Evolutionary conservation across 2,329 filamentous ascomycete genomes (phyloP).

Genomic region (Pseudogymnoascus sp.): DNA sequence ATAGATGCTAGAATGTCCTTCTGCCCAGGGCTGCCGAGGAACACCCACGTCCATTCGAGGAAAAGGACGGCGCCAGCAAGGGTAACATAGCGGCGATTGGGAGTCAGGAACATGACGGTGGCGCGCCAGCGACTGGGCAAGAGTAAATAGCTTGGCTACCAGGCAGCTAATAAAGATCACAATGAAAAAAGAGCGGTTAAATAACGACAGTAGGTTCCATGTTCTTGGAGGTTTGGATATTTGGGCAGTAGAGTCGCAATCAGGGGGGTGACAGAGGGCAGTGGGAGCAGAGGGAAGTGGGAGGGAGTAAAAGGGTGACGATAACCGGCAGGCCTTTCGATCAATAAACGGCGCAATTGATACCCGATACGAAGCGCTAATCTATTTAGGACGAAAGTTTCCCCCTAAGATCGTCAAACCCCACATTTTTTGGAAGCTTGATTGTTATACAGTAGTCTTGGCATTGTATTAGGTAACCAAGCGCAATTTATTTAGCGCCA

Average conservation of each 20-base stretch:
- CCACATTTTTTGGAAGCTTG: not conserved
- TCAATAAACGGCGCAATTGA: not conserved
- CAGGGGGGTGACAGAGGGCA: not conserved
- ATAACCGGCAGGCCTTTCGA: not conserved
- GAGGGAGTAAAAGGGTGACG: not conserved
- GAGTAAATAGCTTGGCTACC: not conserved
- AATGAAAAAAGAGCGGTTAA: not conserved
- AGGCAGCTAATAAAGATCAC: not conserved
- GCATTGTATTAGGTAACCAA: not conserved
- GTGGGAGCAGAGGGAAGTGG: not conserved
- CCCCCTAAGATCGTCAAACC: not conserved
- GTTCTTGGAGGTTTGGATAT: not conserved
- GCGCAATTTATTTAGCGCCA: not conserved
- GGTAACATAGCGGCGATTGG: conserved; percentile 17
- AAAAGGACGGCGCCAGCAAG: conserved; percentile 13
- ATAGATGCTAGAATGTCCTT: not conserved
- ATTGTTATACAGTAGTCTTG: not conserved
- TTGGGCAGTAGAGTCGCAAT: not conserved
- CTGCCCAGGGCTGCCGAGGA: conserved; percentile 14
- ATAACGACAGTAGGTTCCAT: not conserved
- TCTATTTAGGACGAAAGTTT: not conserved
- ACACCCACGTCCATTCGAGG: conserved; percentile 18
- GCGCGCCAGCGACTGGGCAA: not conserved
- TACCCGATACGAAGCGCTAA: not conserved
- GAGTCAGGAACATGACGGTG: not conserved